Percentiles rank a stretch among this genome's conserved stretches.
Conservation (phyloP, 176 grass and related monocot genomes). For the Zoysia japonica region DNA sequence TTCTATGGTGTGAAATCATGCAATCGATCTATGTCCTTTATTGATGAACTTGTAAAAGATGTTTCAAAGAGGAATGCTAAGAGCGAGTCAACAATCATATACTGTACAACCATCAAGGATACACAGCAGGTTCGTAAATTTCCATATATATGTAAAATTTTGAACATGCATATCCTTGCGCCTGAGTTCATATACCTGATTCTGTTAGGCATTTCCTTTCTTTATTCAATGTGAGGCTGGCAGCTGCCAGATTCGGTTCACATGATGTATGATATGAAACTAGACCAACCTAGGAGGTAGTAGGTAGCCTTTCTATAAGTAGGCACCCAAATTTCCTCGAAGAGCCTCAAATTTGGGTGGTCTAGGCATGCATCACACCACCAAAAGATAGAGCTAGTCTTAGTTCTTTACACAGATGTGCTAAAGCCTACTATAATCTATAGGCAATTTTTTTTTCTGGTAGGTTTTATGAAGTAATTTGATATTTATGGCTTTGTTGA, state of each 20-base stretch:
- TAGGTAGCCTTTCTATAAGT: not conserved
- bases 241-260: not conserved
- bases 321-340: not conserved
- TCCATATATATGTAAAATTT: conserved; percentile 23
- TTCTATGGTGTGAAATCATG: conserved; percentile 81
- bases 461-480: not conserved
- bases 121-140: conserved; percentile 72
- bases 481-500: conserved; percentile 11
- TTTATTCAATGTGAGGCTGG: not conserved
- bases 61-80: conserved; percentile 61
- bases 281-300: too few relatives aligned
- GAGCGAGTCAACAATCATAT: conserved; percentile 85
- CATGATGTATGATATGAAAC: not conserved
- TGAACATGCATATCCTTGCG: not conserved
- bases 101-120: conserved; percentile 82
- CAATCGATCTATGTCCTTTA: conserved; percentile 62
- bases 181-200: not conserved
- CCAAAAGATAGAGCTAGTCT: not conserved
- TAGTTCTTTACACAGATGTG: too few relatives aligned
- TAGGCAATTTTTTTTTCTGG: not conserved
- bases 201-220: conserved; percentile 4
- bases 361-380: not conserved
- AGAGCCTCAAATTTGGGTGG: not conserved
- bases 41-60: conserved; percentile 78
- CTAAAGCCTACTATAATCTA: not conserved